A percentile compares a stretch with the other conserved stretches of the same genome.
These are phyloP conservation scores for Parachaetomium inaequale DNA, from an alignment of 495 filamentous ascomycete genomes.

Conservation along the genomic window DNA sequence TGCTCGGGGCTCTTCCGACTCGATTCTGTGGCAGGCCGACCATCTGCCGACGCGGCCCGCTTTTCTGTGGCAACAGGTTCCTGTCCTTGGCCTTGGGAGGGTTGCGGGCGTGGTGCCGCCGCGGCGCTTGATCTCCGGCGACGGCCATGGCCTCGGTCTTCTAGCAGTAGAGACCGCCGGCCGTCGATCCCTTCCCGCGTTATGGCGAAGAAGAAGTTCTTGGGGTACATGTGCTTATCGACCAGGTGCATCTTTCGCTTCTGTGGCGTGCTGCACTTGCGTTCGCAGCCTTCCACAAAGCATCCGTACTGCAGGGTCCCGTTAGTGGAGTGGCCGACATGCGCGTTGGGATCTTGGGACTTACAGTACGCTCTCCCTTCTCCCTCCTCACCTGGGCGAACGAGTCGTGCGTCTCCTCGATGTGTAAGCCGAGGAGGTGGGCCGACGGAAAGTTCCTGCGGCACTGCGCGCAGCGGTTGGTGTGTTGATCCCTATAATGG, in stretches of 20 bases:
- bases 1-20: slow-evolving; percentile 15
- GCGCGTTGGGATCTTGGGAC: slow-evolving; percentile 25
- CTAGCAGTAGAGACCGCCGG: slow-evolving; percentile 67
- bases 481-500: slow-evolving; percentile 78
- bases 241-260: slow-evolving; percentile 85
- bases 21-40: slow-evolving; percentile 8
- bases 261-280: slow-evolving; percentile 75
- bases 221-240: slow-evolving; percentile 92
- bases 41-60: background rate
- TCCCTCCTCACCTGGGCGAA: slow-evolving; percentile 66
- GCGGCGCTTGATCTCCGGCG: slow-evolving; percentile 43
- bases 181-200: slow-evolving; percentile 86
- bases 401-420: slow-evolving; percentile 88
- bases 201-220: slow-evolving; percentile 85
- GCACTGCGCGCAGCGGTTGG: slow-evolving; percentile 80
- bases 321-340: background rate
- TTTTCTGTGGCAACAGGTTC: background rate
- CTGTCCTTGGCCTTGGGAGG: background rate
- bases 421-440: slow-evolving; percentile 74
- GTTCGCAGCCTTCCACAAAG: slow-evolving; percentile 84
- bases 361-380: slow-evolving; percentile 81
- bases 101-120: slow-evolving; percentile 16
- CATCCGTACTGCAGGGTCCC: slow-evolving; percentile 66
- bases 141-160: slow-evolving; percentile 50
- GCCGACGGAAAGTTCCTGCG: slow-evolving; percentile 71